Percentiles rank a stretch among this genome's conserved stretches.
These are phyloP conservation scores for Inga laurina DNA, from an alignment of 306 rosid genomes.

Conservation along the genomic window DNA sequence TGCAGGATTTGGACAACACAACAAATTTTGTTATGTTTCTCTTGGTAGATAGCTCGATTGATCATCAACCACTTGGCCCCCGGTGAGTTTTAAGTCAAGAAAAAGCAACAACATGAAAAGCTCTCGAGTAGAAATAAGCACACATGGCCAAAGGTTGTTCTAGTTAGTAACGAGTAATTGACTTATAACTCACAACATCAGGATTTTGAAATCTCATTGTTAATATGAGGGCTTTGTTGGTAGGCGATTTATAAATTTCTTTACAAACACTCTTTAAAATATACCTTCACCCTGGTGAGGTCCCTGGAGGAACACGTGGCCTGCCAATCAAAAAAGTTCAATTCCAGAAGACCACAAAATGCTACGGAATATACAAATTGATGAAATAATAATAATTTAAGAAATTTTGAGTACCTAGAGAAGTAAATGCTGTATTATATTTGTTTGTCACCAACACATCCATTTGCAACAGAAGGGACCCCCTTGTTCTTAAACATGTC, in stretches of 20 bases:
- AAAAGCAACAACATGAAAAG: background rate
- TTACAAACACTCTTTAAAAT: too few species aligned
- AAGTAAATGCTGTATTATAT: slow-evolving; percentile 29
- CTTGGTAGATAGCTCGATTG: background rate
- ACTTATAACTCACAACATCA: too few species aligned
- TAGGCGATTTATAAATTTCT: too few species aligned
- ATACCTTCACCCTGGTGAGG: too few species aligned
- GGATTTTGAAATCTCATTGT: too few species aligned
- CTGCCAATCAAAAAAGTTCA: too few species aligned
- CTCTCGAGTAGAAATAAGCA: background rate
- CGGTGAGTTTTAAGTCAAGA: background rate
- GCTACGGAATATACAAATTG: background rate
- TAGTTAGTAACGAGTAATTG: too few species aligned
- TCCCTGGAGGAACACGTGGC: background rate
- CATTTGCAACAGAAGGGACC: slow-evolving; percentile 31
- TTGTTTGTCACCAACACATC: slow-evolving; percentile 41
- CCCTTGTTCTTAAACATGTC: background rate
- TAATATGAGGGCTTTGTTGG: too few species aligned
- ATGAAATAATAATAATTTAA: background rate
- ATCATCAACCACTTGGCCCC: slow-evolving; percentile 32
- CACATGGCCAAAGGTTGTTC: background rate
- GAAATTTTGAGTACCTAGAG: background rate
- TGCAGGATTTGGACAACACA: slow-evolving; percentile 16
- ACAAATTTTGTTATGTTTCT: slow-evolving; percentile 8
- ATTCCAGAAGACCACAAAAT: background rate